phyloP scores from a whole-genome alignment of 495 filamentous ascomycete genomes.

The Neurospora sp. region DNA sequence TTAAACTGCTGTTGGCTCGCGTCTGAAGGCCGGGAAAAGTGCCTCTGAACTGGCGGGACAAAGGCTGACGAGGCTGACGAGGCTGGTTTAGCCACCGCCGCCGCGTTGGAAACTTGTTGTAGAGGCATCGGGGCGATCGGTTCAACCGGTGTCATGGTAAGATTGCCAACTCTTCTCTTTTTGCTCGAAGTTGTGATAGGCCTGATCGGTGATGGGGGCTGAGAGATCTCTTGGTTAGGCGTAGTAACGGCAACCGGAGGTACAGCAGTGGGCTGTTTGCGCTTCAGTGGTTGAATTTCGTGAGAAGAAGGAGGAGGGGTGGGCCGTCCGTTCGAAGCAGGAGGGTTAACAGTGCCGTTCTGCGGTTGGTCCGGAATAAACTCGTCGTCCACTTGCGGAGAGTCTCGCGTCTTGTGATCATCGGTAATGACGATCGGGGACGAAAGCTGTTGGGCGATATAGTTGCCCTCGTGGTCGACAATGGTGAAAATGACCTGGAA shows the following conservation, averaged over 20 bases:
- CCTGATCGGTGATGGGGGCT: neutral
- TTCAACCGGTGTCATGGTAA: constrained; percentile 9
- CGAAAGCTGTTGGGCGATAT: constrained; percentile 78
- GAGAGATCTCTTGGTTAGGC: neutral
- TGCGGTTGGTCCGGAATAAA: neutral
- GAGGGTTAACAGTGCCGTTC: neutral
- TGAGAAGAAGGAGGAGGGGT: neutral
- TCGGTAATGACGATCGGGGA: constrained; percentile 90
- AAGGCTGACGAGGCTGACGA: neutral
- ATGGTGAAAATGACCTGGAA: constrained; percentile 93
- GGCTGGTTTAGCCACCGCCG: neutral
- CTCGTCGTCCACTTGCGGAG: neutral
- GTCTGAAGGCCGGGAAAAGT: neutral
- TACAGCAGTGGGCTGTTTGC: neutral
- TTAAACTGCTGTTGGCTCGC: neutral
- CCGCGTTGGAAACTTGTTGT: neutral
- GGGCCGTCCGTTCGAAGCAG: neutral
- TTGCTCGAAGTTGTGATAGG: constrained; percentile 3
- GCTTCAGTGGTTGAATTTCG: neutral
- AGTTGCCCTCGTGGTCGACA: constrained; percentile 61
- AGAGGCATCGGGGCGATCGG: neutral
- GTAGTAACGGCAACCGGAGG: neutral
- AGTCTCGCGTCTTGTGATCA: constrained; percentile 71
- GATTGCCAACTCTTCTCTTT: constrained; percentile 3
- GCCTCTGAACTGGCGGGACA: neutral